Conservation (phyloP, 1,139 yeast genomes). For the Pichia sp. region DNA sequence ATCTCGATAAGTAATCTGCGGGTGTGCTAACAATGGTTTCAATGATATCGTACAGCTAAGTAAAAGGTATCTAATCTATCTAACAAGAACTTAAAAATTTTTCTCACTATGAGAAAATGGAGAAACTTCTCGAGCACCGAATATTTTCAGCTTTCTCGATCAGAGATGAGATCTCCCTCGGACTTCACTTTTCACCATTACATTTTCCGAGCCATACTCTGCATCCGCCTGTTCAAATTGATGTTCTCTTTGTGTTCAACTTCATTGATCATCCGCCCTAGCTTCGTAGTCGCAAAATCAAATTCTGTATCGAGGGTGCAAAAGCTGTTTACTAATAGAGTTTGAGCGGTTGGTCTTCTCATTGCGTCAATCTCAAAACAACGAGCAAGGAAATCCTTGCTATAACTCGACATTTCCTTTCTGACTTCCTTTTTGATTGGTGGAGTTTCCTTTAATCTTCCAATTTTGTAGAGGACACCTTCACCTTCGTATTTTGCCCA, state of each 20-base stretch:
- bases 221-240: slow-evolving; percentile 20
- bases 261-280: slow-evolving; percentile 48
- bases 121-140: too few relatives aligned
- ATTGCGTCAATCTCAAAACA: slow-evolving; percentile 84
- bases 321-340: slow-evolving; percentile 58
- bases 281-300: slow-evolving; percentile 54
- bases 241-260: slow-evolving; percentile 36
- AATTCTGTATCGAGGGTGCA: slow-evolving; percentile 43
- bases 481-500: slow-evolving; percentile 79
- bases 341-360: slow-evolving; percentile 78
- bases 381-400: slow-evolving; percentile 60
- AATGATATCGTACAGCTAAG: too few relatives aligned
- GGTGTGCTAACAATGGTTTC: too few relatives aligned
- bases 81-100: too few relatives aligned
- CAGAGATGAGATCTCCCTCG: too few relatives aligned
- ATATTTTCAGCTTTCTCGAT: too few relatives aligned
- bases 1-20: too few relatives aligned
- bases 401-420: slow-evolving; percentile 53
- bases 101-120: too few relatives aligned
- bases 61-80: too few relatives aligned
- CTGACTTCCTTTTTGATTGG: slow-evolving; percentile 88
- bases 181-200: too few relatives aligned
- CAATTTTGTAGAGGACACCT: slow-evolving; percentile 69
- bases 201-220: slow-evolving; percentile 17
- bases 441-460: slow-evolving; percentile 78